These are phyloP conservation scores for Colletotrichum chrysophilum DNA, from an alignment of 2,329 filamentous ascomycete species.

Conservation along the genomic window DNA sequence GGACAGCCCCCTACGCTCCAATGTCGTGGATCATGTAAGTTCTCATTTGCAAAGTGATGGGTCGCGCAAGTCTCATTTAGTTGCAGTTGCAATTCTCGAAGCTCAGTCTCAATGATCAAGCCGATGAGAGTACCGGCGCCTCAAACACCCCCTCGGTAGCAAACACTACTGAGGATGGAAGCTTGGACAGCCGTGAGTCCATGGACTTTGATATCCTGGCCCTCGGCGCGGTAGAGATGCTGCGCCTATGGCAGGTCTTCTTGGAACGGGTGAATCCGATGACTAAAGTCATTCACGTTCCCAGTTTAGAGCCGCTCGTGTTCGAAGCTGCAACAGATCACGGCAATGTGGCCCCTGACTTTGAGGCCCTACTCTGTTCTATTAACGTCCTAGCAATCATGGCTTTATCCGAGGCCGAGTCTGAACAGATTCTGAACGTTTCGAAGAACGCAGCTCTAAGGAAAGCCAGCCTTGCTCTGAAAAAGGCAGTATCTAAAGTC, in stretches of 20 bases:
- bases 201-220: conserved; percentile 13
- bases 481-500: conserved; percentile 51
- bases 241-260: conserved; percentile 76
- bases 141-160: background rate
- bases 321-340: conserved; percentile 32
- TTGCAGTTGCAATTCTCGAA: background rate
- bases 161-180: background rate
- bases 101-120: background rate
- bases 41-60: rapidly evolving
- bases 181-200: background rate
- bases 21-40: conserved; percentile 61
- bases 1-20: conserved; percentile 58
- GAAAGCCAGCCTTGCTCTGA: conserved; percentile 55
- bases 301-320: conserved; percentile 48
- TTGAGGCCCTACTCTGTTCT: conserved; percentile 67
- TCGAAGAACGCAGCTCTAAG: conserved; percentile 53
- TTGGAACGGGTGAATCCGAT: conserved; percentile 77
- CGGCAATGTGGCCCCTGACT: conserved; percentile 4
- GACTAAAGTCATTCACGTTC: conserved; percentile 74
- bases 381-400: conserved; percentile 65
- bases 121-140: background rate
- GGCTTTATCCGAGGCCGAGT: conserved; percentile 63
- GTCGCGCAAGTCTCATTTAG: background rate
- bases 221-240: background rate
- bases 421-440: conserved; percentile 53